A percentile compares a stretch with the other conserved stretches of the same genome.
These are phyloP conservation scores for Tricholoma saponaceum DNA, from an alignment of 768 basidiomycete genomes.

Conservation along the genomic window DNA sequence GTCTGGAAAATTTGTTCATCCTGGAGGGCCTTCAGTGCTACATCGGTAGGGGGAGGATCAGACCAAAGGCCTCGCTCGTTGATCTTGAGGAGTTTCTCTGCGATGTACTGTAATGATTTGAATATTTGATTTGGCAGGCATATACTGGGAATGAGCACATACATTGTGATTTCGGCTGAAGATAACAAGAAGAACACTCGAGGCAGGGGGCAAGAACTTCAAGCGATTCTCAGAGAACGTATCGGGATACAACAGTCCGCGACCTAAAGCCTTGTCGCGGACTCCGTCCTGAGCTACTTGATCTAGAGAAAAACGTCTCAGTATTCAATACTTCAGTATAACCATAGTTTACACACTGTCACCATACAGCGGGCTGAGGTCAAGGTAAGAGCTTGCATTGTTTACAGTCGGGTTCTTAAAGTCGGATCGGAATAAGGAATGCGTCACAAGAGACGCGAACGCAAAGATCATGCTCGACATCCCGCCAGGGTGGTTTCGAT, in stretches of 20 bases:
- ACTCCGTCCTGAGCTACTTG: constrained; percentile 35
- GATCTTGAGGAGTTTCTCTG: constrained; percentile 44
- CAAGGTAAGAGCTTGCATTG: constrained; percentile 49
- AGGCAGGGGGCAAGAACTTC: constrained; percentile 49
- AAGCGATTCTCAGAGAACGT: constrained; percentile 50
- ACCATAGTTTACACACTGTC: constrained; percentile 28
- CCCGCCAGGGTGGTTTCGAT: neutral
- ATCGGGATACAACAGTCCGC: constrained; percentile 50
- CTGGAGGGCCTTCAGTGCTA: constrained; percentile 23
- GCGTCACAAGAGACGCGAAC: constrained; percentile 46
- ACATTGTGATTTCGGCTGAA: constrained; percentile 60
- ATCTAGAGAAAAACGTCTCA: constrained; percentile 15
- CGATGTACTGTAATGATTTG: constrained; percentile 43
- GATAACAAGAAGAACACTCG: constrained; percentile 48
- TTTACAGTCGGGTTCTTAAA: constrained; percentile 32
- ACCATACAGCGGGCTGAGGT: constrained; percentile 53
- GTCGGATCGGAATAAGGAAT: constrained; percentile 50
- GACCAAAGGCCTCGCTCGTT: constrained; percentile 50
- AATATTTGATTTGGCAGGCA: neutral
- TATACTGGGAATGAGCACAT: constrained; percentile 7
- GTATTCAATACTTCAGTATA: neutral
- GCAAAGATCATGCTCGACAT: constrained; percentile 8
- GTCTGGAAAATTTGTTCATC: constrained; percentile 60
- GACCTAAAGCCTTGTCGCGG: constrained; percentile 40
- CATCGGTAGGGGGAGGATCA: constrained; percentile 35